Base-by-base conservation (phyloP, 179 eudicot species). In the Drosera spatulata region DNA sequence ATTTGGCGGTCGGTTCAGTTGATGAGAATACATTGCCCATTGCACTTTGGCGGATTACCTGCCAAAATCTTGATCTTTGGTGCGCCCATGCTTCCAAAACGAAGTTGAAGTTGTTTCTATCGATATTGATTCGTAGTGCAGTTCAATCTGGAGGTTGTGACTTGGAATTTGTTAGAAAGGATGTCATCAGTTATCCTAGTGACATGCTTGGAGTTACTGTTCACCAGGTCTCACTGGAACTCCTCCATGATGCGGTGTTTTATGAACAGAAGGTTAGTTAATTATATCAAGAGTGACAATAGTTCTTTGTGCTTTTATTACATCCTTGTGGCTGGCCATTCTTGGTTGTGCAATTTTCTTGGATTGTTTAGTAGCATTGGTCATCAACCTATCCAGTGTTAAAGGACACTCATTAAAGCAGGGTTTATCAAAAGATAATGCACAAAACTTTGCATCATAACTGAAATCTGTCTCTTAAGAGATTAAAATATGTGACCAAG, bases 31-130 rank as follows among this genome's bases (percentile, higher is more conserved):
- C 88, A 55, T 60, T 90, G 71, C 75, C 82, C 60, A 63, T 70
- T 69, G 83, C 95, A 60, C 49, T 83, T 63, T 94, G 95, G 97
- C 83, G 81, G 82, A 77, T 81, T 64, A 49, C 87, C 50, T 90
- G 95, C 75, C 79, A 69, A 53, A 85, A 77, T 73, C 64, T 80
- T 62, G 99, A 85, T 79, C 69, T 80, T 53, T 94, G 97, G 99
- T 79, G 87, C 66, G 45, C 55, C 62, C 81, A 85, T 81, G 88
- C 96, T 61, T 13, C 80, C 64, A 82, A 83, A 62, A 73, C 83
- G 79, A 70, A 82, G 49, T 68, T 82, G 76, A 83, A 83, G 75
- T 65, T 62, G 73, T 94, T 90, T 63, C 79, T 90, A 41, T 75
- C 76, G 10, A 70, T 74, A 59, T 55, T 86, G 68, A 75, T 90